Conservation (phyloP, 2,329 filamentous ascomycete genomes). For the Phialemonium atrogriseum region DNA sequence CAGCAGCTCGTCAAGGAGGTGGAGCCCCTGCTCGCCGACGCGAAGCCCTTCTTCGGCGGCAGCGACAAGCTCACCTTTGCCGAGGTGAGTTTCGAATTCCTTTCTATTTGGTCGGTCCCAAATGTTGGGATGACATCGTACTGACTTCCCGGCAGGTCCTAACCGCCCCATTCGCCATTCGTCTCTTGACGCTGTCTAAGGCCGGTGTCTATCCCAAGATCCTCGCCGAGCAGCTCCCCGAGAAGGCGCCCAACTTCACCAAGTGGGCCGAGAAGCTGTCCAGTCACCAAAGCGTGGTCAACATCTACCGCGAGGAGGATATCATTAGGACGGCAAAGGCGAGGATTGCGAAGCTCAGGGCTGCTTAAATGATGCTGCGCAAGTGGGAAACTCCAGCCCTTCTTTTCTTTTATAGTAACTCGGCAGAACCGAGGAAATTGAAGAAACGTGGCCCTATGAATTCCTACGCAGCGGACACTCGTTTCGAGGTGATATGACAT, state of each 20-base stretch:
- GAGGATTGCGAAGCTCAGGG: slow-evolving; percentile 22
- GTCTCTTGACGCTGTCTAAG: slow-evolving; percentile 26
- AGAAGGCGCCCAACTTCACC: slow-evolving; percentile 47
- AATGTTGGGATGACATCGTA: too few species aligned
- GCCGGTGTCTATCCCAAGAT: slow-evolving; percentile 40
- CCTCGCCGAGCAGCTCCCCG: background rate
- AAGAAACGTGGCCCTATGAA: too few species aligned
- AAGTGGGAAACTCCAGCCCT: too few species aligned
- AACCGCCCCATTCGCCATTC: slow-evolving; percentile 15
- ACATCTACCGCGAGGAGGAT: slow-evolving; percentile 48
- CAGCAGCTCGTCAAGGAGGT: slow-evolving; percentile 58
- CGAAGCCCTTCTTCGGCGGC: slow-evolving; percentile 56
- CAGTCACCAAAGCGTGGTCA: slow-evolving; percentile 57
- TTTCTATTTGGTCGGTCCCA: background rate
- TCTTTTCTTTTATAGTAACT: too few species aligned
- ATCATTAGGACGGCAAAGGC: slow-evolving; percentile 32
- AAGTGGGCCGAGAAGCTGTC: slow-evolving; percentile 57
- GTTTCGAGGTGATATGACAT: too few species aligned
- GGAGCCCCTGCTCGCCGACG: slow-evolving; percentile 55
- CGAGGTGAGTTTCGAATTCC: slow-evolving; percentile 48
- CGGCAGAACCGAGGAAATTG: too few species aligned
- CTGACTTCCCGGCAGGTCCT: slow-evolving; percentile 10
- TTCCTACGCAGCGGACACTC: too few species aligned
- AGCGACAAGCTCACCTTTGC: slow-evolving; percentile 59
- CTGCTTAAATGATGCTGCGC: too few species aligned